A percentile compares a stretch with the other conserved stretches of the same genome.
These are phyloP conservation scores for Neurospora pannonica DNA, from an alignment of 495 filamentous ascomycete genomes.

Conservation along the genomic window DNA sequence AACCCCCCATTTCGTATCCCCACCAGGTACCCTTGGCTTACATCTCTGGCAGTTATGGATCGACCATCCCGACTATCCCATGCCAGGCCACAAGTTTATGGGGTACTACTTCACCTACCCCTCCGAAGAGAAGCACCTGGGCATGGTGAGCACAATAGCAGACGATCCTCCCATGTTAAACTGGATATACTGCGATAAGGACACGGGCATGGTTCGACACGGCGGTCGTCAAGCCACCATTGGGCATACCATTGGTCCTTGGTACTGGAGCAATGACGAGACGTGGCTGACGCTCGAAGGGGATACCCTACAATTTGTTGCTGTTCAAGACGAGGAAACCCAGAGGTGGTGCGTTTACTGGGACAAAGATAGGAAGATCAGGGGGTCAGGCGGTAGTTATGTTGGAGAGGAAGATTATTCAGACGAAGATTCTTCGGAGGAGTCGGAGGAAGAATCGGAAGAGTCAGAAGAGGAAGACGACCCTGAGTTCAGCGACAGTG, in stretches of 20 bases:
- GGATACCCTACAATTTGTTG: conserved; percentile 27
- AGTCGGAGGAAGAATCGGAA: conserved; percentile 19
- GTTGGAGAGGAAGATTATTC: conserved; percentile 3
- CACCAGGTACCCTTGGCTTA: background rate
- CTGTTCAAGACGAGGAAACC: conserved; percentile 30
- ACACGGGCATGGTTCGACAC: conserved; percentile 45
- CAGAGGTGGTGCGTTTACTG: conserved; percentile 37
- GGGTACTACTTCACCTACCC: conserved; percentile 55
- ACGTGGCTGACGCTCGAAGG: conserved; percentile 43
- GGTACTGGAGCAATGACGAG: conserved; percentile 48
- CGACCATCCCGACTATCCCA: conserved; percentile 33
- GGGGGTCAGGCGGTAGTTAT: background rate
- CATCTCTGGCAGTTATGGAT: conserved; percentile 29
- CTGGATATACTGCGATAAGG: conserved; percentile 55
- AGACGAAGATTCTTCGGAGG: conserved; percentile 15
- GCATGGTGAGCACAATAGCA: conserved; percentile 47
- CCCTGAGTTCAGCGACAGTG: conserved; percentile 9
- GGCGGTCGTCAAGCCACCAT: conserved; percentile 38
- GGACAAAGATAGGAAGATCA: conserved; percentile 27
- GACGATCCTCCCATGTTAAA: conserved; percentile 54
- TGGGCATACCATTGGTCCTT: conserved; percentile 45
- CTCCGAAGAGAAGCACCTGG: conserved; percentile 42
- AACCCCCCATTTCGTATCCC: conserved; percentile 1
- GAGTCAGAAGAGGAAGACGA: conserved; percentile 19
- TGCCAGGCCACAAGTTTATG: conserved; percentile 44